These are phyloP conservation scores for Symbiodinium pilosum DNA, from an alignment of 73 alveolate genomes.

Conservation along the genomic window DNA sequence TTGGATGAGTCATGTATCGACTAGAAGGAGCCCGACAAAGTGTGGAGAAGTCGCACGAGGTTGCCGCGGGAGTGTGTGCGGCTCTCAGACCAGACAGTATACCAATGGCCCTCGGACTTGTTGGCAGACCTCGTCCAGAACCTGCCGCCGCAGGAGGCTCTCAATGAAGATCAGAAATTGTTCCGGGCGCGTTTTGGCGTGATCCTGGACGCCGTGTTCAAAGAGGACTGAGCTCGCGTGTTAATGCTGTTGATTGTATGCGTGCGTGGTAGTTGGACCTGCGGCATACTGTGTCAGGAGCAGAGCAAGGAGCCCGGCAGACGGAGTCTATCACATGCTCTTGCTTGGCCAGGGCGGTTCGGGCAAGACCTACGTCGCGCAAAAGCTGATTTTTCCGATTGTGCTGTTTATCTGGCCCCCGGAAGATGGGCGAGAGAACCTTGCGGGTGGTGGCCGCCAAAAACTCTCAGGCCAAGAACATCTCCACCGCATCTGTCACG, in stretches of 20 bases:
- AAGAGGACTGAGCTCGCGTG: neutral
- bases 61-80: neutral
- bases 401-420: neutral
- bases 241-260: neutral
- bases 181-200: neutral
- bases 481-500: neutral
- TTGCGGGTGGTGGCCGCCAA: neutral
- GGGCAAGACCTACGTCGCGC: constrained; percentile 2
- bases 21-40: no score
- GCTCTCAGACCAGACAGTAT: neutral
- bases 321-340: neutral
- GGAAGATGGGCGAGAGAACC: neutral
- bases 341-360: neutral
- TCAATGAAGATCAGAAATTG: neutral
- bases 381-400: neutral
- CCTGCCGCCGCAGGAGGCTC: neutral
- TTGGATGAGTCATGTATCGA: no score
- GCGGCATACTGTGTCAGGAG: neutral
- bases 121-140: neutral
- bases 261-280: neutral
- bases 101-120: neutral
- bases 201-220: neutral
- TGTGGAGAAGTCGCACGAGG: no score
- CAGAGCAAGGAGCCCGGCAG: neutral
- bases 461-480: neutral